Evolutionary conservation across 2,329 filamentous ascomycete genomes (phyloP), one percentile per base, ranked within the genome.

Genomic region (Xylaria digitata): DNA sequence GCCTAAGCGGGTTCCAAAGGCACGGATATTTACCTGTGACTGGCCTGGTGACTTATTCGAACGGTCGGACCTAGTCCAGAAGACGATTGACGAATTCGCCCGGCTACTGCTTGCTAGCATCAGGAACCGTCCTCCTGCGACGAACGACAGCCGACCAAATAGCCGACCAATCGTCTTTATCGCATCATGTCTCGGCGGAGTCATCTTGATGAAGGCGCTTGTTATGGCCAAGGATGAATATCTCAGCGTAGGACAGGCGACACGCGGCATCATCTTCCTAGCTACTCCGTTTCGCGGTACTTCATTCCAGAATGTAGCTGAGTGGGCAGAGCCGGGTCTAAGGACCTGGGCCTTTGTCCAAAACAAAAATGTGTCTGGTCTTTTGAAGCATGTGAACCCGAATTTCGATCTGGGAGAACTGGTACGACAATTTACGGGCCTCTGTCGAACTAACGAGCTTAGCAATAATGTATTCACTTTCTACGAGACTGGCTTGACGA

Each of bases 141-240:
- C 7, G 2, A 49, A 37, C 1, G 11, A 48, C 5, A 19, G 15
- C 21, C 1, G 46, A 30, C 21, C 6, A 5, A 32, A 42, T 2
- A 32, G 21, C 3, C 34, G 48, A 2, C 61, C 61, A 3, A 58
- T 63, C 13, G 3, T 63, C 13, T 63, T 63, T n/a, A 63, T 63
- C 2, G 61, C 54, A 1, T 63, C 61, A 1, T 63, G 61, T 17
- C 43, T 63, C 6, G 61, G 61, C 1, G 61, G 61, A 13, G 2
- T 63, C 3, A 15, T 63, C n/a, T 11, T 63, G n/a, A 48, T 54
- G 7, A 37, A 59, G 19, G 54, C 61, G 0, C 11, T 66, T n/a
- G 45, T 19, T 0, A 26, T 61, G 4, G 56, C 63, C 7, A n/a
- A 15, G 1, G n/a, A 9, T 7, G 52, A 57, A 11, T 57, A 52